Conservation (phyloP, 805 yeast genomes). For the Ogataea ganodermae region DNA sequence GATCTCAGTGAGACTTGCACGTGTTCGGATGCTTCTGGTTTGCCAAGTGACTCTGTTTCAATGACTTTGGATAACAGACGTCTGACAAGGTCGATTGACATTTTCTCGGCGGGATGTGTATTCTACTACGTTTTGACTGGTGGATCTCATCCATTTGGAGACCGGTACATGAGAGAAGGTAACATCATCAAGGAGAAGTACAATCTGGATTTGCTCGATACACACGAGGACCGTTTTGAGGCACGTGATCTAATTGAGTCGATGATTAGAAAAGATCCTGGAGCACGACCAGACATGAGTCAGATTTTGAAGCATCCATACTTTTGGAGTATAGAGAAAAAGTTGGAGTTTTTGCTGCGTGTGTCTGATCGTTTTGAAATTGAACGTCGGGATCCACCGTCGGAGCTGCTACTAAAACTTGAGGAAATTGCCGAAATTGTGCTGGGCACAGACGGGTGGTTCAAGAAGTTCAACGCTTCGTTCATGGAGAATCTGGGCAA, state of each 20-base stretch:
- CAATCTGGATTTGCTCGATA: slow-evolving; percentile 49
- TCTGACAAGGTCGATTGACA: slow-evolving; percentile 86
- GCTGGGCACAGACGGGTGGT: slow-evolving; percentile 75
- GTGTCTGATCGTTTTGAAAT: slow-evolving; percentile 91
- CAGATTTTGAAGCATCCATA: slow-evolving; percentile 79
- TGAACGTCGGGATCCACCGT: slow-evolving; percentile 77
- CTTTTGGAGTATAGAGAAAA: slow-evolving; percentile 77
- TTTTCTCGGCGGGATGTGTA: slow-evolving; percentile 93
- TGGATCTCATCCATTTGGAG: slow-evolving; percentile 96
- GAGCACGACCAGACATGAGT: slow-evolving; percentile 67
- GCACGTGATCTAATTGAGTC: slow-evolving; percentile 68
- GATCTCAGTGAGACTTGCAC: slow-evolving; percentile 31
- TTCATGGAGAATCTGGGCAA: slow-evolving; percentile 86
- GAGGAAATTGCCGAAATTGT: slow-evolving; percentile 70
- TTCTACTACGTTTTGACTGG: slow-evolving; percentile 81
- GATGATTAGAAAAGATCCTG: slow-evolving; percentile 75
- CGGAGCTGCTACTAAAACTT: slow-evolving; percentile 58
- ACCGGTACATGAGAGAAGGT: slow-evolving; percentile 80
- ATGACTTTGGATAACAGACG: slow-evolving; percentile 44
- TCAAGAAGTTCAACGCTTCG: slow-evolving; percentile 61
- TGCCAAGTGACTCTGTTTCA: slow-evolving; percentile 1
- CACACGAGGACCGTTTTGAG: slow-evolving; percentile 53
- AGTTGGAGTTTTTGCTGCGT: slow-evolving; percentile 79
- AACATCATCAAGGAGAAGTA: slow-evolving; percentile 74
- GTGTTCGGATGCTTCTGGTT: slow-evolving; percentile 8